Base-by-base conservation (phyloP, 257 asterid genomes). In the Lavandula angustifolia region DNA sequence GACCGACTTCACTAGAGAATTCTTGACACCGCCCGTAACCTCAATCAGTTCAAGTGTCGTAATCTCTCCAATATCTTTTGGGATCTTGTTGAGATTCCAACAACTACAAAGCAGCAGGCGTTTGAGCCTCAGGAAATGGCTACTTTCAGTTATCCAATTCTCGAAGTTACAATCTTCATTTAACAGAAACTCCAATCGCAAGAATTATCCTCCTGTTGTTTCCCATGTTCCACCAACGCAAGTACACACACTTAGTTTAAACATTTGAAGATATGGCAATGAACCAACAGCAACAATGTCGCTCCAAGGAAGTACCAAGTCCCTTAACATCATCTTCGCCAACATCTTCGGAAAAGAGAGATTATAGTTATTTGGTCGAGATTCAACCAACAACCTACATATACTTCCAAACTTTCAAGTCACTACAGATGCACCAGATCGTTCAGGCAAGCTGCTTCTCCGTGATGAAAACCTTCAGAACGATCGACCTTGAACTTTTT, bases 261-360 rank as follows among this genome's bases (percentile, higher is more conserved):
- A 40, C 37, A 41, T 27, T 41, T 40, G 52, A 22, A 60, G 66
- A 60, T 60, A 27, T 5, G 68, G 58, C 48, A 63, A 34, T 6
- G 35, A 34, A 48, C 58, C 58, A 3, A 63, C 12, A 14, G 9
- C 44, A 0, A 3, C 16, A 54, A 60, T 42, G 7, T 43, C 54
- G 5, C 43, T 22, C 54, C 18, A 29, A 17, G 8, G 0, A 43
- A 43, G 27, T 3, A 22, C 0, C 7, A 6, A 29, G 0, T 31
- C 41, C 29, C 66, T n/a, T 29, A 60, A 11, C 1, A 11, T n/a
- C 31, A 60, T 43, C 41, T 27, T 60, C 7, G 43, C 27, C 66
- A 60, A 27, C 14, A 5, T 60, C 27, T 1, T 11, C 1, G 66
- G 54, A 27, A 43, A 60, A 11, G 49, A 27, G 38, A 34, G 4